A percentile compares a stretch with the other conserved stretches of the same genome.
These are phyloP conservation scores for Fraxinus latifolia DNA, from an alignment of 305 asterid species.

Conservation along the genomic window DNA sequence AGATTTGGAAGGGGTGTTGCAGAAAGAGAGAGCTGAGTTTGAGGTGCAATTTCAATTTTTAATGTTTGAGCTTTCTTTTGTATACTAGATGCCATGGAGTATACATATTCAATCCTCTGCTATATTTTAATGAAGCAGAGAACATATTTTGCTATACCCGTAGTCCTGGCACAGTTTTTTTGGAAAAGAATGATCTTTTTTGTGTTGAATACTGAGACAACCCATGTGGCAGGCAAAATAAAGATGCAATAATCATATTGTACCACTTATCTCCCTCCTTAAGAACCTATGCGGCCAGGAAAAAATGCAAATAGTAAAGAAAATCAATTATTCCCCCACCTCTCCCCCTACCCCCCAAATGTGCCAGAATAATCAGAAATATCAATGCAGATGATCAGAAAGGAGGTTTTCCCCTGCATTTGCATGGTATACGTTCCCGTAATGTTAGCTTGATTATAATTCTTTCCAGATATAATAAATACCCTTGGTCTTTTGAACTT, in stretches of 20 bases:
- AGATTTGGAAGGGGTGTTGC: slow-evolving; percentile 69
- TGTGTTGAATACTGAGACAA: not conserved
- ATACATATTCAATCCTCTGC: not conserved
- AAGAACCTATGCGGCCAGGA: not conserved
- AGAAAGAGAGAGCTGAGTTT: slow-evolving; percentile 79
- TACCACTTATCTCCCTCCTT: not conserved
- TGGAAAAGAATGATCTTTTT: not conserved
- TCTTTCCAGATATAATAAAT: not conserved
- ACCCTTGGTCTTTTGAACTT: not conserved
- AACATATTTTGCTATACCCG: not conserved
- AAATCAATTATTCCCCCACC: not conserved
- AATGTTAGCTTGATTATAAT: not conserved
- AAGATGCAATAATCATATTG: slow-evolving; percentile 2
- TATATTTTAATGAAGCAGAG: slow-evolving; percentile 8
- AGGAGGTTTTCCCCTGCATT: not conserved
- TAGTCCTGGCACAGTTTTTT: slow-evolving; percentile 14
- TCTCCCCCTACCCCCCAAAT: not conserved
- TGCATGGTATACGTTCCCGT: not conserved
- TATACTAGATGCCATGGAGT: not conserved
- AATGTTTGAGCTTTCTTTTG: slow-evolving; percentile 22
- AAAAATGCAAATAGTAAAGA: not conserved
- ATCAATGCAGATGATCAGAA: not conserved
- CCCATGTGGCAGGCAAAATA: not conserved
- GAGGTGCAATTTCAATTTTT: slow-evolving; percentile 48
- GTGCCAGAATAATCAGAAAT: not conserved